Base-by-base conservation (phyloP, 1,284 basidiomycete genomes). In the Fomitopsis palustris region DNA sequence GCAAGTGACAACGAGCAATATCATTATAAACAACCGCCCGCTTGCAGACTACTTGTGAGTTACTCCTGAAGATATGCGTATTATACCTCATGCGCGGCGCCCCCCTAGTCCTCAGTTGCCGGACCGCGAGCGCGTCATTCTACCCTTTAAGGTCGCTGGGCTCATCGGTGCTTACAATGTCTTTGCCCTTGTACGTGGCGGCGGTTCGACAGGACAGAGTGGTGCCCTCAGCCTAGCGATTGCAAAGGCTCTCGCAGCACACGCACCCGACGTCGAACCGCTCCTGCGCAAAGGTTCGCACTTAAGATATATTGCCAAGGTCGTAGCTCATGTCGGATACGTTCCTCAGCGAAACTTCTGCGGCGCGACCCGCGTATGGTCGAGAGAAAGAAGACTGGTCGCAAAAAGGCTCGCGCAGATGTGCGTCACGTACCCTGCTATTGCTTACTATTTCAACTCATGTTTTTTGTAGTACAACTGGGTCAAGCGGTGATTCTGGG, bases 291-390 rank as follows among this genome's bases (percentile, higher is more conserved):
- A 86, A 82, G 88, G 94, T 93, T 66, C 55, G 77, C 7, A 29
- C 45, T 45, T 23, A 2, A 12, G 19, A 1, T 25, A 17, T 3
- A 14, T 12, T n/a, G 14, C 12, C 4, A 12, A 29, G 17, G 16
- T 9, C 4, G 35, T 4, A 33, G 31, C 12, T 45, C 25, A 51
- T n/a, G 47, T 31, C 6, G 35, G 9, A n/a, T 52, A 9, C 19
- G 17, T 21, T n/a, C 23, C 10, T 17, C 12, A 95, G 96, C 93
- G 63, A 91, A 94, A 77, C 78, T 96, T 39, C 76, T 95, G 61
- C 87, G 87, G 74, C 88, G 96, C 70, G 96, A 99, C 78, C 93
- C 95, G 51, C 90, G 96, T 75, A 93, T 96, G 90, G 95, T 98
- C 33, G 96, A 99, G 79, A 85, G 96, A 67, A 99, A 99, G 79